These are phyloP conservation scores for Sporothrix euskadiensis DNA, from an alignment of 2,329 filamentous ascomycete genomes.

Conservation along the genomic window DNA sequence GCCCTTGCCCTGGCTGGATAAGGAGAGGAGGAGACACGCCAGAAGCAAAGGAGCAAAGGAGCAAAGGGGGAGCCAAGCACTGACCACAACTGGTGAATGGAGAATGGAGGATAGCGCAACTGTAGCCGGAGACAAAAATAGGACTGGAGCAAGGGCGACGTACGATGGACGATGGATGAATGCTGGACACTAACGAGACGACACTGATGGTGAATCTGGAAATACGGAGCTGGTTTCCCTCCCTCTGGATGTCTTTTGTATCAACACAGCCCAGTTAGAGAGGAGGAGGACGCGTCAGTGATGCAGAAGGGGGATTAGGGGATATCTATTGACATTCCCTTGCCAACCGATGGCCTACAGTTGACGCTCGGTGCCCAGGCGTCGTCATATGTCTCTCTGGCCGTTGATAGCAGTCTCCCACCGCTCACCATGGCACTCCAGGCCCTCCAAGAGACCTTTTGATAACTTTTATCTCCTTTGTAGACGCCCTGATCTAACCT, in stretches of 20 bases:
- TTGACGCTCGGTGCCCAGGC: not conserved
- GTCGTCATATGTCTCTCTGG: constrained; percentile 9
- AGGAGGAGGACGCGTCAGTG: not conserved
- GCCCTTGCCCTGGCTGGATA: not conserved
- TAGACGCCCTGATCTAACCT: not conserved
- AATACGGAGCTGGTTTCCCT: not conserved
- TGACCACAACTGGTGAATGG: not conserved
- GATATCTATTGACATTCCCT: not conserved
- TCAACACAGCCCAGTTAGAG: not conserved
- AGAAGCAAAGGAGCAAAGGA: not conserved
- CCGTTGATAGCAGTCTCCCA: not conserved
- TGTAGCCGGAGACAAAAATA: not conserved
- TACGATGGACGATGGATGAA: not conserved
- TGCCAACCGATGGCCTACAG: not conserved
- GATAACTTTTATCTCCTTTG: not conserved
- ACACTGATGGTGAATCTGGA: not conserved
- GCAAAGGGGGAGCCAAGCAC: not conserved
- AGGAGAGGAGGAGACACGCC: not conserved
- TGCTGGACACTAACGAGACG: not conserved
- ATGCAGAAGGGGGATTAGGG: not conserved
- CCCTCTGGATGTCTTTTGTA: not conserved
- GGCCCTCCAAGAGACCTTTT: no score
- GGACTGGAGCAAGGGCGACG: not conserved
- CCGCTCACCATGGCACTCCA: no score
- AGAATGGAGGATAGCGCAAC: not conserved